Evolutionary conservation across 192 early-diverging fungal genomes (phyloP).

Genomic region (Podila clonocystis): DNA sequence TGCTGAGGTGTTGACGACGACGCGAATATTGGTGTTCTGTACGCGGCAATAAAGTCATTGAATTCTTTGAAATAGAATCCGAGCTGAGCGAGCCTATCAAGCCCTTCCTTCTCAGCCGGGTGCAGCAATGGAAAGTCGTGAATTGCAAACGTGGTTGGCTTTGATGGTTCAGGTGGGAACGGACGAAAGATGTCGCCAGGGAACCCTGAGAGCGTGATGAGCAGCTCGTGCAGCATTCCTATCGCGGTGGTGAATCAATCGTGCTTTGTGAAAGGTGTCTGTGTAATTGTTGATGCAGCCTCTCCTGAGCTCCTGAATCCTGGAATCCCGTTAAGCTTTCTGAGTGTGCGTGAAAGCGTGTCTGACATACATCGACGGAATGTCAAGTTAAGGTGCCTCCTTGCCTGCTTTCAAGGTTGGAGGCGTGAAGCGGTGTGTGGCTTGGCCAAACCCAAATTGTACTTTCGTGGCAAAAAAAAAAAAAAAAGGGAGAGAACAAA

Average conservation of each 20-base stretch:
- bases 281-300: neutral
- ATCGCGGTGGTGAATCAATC: neutral
- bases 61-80: conserved; percentile 62
- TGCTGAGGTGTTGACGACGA: conserved; percentile 6
- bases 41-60: conserved; percentile 47
- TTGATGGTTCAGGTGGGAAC: conserved; percentile 47
- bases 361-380: no score
- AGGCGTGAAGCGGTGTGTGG: neutral
- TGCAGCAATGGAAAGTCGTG: conserved; percentile 73
- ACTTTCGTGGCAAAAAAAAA: neutral
- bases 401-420: no score
- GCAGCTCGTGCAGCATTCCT: conserved; percentile 78
- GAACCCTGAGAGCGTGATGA: conserved; percentile 70
- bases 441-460: neutral
- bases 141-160: conserved; percentile 64
- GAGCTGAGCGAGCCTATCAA: conserved; percentile 68
- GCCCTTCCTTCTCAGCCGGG: conserved; percentile 65
- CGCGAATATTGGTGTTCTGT: neutral
- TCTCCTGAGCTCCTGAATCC: no score
- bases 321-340: no score
- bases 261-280: neutral
- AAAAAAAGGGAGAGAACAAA: conserved; percentile 1
- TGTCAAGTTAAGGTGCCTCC: no score
- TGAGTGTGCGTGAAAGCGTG: no score
- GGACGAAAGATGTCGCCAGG: conserved; percentile 77